Base-by-base conservation (phyloP, 441 rosid species). In the Croton setiger region DNA sequence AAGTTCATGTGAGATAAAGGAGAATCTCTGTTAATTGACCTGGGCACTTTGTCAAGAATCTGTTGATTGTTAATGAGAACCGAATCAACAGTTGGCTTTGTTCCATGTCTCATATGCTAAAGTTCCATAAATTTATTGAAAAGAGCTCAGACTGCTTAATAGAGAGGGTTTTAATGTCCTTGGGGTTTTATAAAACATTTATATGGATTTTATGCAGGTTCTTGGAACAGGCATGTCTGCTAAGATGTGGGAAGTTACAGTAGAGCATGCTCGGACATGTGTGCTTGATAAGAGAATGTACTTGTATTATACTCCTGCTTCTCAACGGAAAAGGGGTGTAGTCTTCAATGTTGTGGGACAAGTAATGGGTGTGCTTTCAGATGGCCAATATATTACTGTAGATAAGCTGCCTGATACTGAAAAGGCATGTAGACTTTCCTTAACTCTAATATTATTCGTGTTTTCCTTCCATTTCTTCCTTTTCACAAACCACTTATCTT, bases 201-300 rank as follows among this genome's bases (percentile, higher is more conserved):
- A 35, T 65, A 27, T 64, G 69, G 66, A 23, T 58, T 55, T n/a
- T 71, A 15, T 81, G 78, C 81, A 95, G 99, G 85, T 92, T 76
- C 95, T 95, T 48, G 99, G 99, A 66, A 85, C 96, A 1, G 99
- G 99, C 23, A 95, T 95, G 99, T 92, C 99, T 67, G 84, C 97
- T 51, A 95, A 92, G 85, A 95, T 90, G 98, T 95, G 99, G 98
- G 99, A 95, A 70, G 88, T 90, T 55, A 87, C 93, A 0, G 73
- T 90, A 63, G 97, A 92, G 69, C 99, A 95, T 79, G 96, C 99
- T 64, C 82, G 81, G 54, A 86, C 98, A 0, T 95, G 98, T 69
- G 81, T 79, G 41, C 81, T 95, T 49, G 96, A 92, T 79, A 87
- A 80, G 75, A 89, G 85, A 70, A 74, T 86, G 31, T 82, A 79